A percentile compares a stretch with the other conserved stretches of the same genome.
These are phyloP conservation scores for Solanum paucissectum DNA, from an alignment of 257 asterid genomes.

Conservation along the genomic window DNA sequence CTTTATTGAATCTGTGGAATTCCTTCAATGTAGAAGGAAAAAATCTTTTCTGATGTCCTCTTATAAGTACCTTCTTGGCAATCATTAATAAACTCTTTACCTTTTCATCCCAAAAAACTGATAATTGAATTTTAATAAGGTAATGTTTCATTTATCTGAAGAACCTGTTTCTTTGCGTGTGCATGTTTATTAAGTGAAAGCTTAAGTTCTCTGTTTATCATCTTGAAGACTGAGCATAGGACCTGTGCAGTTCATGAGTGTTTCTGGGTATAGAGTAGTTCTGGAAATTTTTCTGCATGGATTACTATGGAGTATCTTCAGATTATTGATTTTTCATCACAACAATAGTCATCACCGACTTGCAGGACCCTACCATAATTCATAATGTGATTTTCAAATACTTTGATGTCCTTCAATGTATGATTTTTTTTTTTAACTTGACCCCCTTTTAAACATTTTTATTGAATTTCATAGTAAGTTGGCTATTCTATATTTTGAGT, in stretches of 20 bases:
- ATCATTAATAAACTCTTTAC: not conserved
- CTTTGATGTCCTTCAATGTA: not conserved
- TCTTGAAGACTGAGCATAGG: not conserved
- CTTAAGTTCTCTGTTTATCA: not conserved
- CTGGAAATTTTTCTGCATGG: not conserved
- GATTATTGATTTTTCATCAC: not conserved
- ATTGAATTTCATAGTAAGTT: not conserved
- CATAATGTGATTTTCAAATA: not conserved
- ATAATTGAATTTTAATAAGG: not conserved
- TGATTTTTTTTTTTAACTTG: not conserved
- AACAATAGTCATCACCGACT: not conserved
- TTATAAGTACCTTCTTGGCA: not conserved
- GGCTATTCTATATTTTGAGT: not conserved
- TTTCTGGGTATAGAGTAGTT: not conserved
- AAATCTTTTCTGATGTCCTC: not conserved
- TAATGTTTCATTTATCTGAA: not conserved
- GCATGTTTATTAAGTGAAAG: not conserved
- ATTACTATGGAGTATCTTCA: not conserved
- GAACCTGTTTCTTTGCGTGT: not conserved
- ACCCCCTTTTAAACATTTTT: not conserved
- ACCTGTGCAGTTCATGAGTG: not conserved
- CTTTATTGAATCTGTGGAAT: not conserved
- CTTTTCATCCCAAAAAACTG: not conserved
- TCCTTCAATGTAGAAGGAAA: not conserved
- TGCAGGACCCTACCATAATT: not conserved